These are phyloP conservation scores for Rhododendron griersonianum DNA, from an alignment of 148 eudicot species.

Conservation along the genomic window DNA sequence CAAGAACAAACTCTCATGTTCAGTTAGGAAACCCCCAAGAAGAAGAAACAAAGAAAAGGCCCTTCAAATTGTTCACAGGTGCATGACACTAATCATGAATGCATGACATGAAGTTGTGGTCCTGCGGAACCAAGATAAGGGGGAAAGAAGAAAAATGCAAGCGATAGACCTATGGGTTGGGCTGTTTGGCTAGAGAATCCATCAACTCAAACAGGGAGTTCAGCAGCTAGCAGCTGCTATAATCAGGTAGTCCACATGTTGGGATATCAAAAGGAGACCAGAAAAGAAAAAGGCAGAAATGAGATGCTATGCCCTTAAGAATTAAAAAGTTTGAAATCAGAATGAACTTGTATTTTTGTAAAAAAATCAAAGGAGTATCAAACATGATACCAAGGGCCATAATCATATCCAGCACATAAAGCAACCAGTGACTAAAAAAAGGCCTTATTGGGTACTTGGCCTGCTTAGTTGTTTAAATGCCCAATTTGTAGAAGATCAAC, in stretches of 20 bases:
- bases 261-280: background rate
- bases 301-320: background rate
- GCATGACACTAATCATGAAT: background rate
- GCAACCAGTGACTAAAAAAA: background rate
- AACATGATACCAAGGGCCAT: background rate
- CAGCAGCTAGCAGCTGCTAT: conserved; percentile 5
- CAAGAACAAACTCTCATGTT: background rate
- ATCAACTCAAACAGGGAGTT: background rate
- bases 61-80: background rate
- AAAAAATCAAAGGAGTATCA: background rate
- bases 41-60: background rate
- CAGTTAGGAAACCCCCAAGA: conserved; percentile 1
- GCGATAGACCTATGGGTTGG: background rate
- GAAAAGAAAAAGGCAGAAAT: background rate
- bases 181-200: background rate
- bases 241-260: background rate
- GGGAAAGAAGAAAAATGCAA: background rate
- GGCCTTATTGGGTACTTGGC: background rate
- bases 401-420: conserved; percentile 1
- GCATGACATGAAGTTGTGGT: background rate
- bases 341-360: background rate
- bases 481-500: background rate
- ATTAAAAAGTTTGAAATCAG: background rate
- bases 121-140: background rate
- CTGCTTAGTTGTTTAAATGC: background rate